Evolutionary conservation across 2,329 filamentous ascomycete genomes (phyloP).

Genomic region (Sclerotinia minor): DNA sequence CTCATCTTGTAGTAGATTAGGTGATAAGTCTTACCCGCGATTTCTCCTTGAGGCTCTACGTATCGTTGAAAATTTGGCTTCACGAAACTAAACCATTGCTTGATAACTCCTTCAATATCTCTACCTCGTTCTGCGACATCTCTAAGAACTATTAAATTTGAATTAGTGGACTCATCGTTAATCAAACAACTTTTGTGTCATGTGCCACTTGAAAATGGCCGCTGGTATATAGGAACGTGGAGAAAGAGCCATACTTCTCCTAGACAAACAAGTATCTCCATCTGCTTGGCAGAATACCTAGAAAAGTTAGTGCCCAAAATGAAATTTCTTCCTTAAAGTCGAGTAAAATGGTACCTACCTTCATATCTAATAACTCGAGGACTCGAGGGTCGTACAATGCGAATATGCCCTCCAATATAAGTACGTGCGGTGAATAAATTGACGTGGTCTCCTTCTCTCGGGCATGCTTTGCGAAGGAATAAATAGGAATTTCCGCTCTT

Average conservation of each 20-base stretch:
- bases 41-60: slow-evolving; percentile 86
- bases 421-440: slow-evolving; percentile 93
- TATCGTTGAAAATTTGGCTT: slow-evolving; percentile 96
- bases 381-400: slow-evolving; percentile 87
- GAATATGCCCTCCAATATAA: slow-evolving; percentile 95
- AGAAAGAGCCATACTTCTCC: slow-evolving; percentile 64
- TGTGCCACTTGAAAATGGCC: neutral
- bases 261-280: slow-evolving; percentile 86
- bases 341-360: slow-evolving; percentile 62
- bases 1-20: neutral
- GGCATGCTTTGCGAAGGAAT: slow-evolving; percentile 91
- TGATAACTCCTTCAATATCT: slow-evolving; percentile 93
- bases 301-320: slow-evolving; percentile 13
- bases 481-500: slow-evolving; percentile 87
- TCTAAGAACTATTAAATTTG: slow-evolving; percentile 56
- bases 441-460: slow-evolving; percentile 76
- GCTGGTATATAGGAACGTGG: neutral
- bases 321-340: neutral
- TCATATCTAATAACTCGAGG: slow-evolving; percentile 85
- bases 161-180: slow-evolving; percentile 21
- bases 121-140: slow-evolving; percentile 87
- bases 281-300: slow-evolving; percentile 96
- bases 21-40: slow-evolving; percentile 62
- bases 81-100: slow-evolving; percentile 95
- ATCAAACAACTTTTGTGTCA: neutral